Evolutionary conservation across 768 basidiomycete genomes (phyloP), one percentile per base, ranked within the genome.

Genomic region (Suillus placidus): DNA sequence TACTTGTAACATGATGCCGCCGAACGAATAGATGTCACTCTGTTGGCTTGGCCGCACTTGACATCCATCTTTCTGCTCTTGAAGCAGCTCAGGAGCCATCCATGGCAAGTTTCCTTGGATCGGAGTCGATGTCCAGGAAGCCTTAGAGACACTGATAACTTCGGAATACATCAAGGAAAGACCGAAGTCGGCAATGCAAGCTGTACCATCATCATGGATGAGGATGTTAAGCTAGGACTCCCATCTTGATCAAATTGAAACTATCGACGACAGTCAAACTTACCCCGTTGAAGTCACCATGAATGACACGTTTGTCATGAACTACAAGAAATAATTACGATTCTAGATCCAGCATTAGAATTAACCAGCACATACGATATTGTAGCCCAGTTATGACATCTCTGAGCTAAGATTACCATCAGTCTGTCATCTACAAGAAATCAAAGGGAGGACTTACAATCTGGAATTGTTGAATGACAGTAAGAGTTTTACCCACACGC

Each of bases 11-110:
- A 71, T 69, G 20, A 82, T 77, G 68, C 80, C 79, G 7, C 81
- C 81, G 64, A 80, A 81, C 0, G 82, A 82, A 12, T 76, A 84
- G 18, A 83, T 77, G 70, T 84, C 83, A 62, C 74, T 80, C 32
- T 20, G 68, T 23, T 49, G 8, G 47, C 47, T 49, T 23, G 47
- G 47, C 23, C 47, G 47, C 8, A 23, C 47, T 23, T 12, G 23
- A 49, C 23, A 23, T 23, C 47, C 47, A 23, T 49, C 47, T 10
- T 23, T n/a, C 10, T 12, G 20, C 20, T 40, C n/a, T 18, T 35
- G 26, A 42, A 47, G 12, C 8, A 62, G 34, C 62, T 66, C 66
- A 43, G 66, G 55, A 4, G 66, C 66, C n/a, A 37, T 32, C 61
- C 62, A 63, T 14, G 55, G 61, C 20, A 66, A 10, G 9, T 52